Evolutionary conservation across 768 basidiomycete genomes (phyloP).

Genomic region (Termitomyces bulborhizus): DNA sequence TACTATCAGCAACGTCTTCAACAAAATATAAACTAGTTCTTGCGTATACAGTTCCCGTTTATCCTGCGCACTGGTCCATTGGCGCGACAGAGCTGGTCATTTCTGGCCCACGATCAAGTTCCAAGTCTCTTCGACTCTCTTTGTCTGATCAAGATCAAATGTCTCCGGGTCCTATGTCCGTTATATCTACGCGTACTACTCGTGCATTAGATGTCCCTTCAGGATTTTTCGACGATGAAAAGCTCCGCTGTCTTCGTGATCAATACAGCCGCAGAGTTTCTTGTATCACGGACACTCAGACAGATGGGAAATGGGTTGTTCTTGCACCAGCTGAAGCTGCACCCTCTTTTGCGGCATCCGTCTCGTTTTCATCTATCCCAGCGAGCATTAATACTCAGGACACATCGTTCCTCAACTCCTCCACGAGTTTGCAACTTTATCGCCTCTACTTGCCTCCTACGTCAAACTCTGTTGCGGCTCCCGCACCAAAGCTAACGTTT

Average conservation of each 20-base stretch:
- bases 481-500: constrained; percentile 62
- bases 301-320: constrained; percentile 84
- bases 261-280: constrained; percentile 76
- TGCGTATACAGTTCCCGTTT: constrained; percentile 71
- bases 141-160: constrained; percentile 3
- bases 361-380: constrained; percentile 11
- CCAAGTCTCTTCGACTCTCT: constrained; percentile 14
- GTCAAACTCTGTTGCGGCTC: constrained; percentile 40
- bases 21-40: constrained; percentile 66
- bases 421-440: constrained; percentile 65
- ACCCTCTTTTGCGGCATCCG: constrained; percentile 13
- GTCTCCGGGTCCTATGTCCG: constrained; percentile 31
- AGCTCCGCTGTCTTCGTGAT: constrained; percentile 56
- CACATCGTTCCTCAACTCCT: constrained; percentile 23
- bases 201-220: constrained; percentile 67
- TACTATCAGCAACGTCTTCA: constrained; percentile 59
- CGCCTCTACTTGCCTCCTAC: constrained; percentile 54
- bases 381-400: neutral
- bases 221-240: constrained; percentile 66
- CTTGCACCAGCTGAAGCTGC: constrained; percentile 51
- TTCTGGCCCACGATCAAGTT: constrained; percentile 22
- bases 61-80: constrained; percentile 75
- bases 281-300: constrained; percentile 66
- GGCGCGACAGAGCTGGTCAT: constrained; percentile 76
- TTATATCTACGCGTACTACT: constrained; percentile 54